phyloP scores from a whole-genome alignment of 345 rosid species.

The Corymbia maculata region DNA sequence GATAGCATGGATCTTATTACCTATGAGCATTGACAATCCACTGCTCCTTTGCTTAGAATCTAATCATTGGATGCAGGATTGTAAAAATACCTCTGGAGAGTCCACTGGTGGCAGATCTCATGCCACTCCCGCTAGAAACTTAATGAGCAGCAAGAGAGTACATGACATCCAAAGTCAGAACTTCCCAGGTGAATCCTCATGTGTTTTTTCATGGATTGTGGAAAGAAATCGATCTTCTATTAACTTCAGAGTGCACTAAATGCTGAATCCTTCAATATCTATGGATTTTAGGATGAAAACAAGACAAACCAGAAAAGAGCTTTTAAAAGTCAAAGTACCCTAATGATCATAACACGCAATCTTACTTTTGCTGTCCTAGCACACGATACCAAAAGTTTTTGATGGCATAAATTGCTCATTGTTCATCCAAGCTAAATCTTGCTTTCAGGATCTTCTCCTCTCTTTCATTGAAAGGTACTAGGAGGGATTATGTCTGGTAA shows the following conservation, averaged over 20 bases:
- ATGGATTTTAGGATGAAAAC: neutral
- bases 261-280: neutral
- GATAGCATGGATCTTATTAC: neutral
- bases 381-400: neutral
- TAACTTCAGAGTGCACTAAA: neutral
- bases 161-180: slow-evolving; percentile 36
- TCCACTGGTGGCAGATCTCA: neutral
- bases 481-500: neutral
- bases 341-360: neutral
- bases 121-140: slow-evolving; percentile 28
- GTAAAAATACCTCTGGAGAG: slow-evolving; percentile 16
- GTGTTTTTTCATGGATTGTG: neutral
- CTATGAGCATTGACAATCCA: neutral
- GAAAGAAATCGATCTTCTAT: neutral
- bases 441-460: neutral
- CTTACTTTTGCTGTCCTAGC: neutral
- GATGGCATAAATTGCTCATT: neutral
- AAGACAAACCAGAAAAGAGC: neutral
- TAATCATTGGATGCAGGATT: slow-evolving; percentile 31
- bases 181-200: slow-evolving; percentile 41
- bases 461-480: neutral
- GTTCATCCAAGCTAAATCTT: neutral
- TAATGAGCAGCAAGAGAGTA: slow-evolving; percentile 33
- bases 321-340: neutral
- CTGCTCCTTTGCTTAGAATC: neutral